Base-by-base conservation (phyloP, 2,329 filamentous ascomycete genomes). In the Torrubiellomyces zombiae region DNA sequence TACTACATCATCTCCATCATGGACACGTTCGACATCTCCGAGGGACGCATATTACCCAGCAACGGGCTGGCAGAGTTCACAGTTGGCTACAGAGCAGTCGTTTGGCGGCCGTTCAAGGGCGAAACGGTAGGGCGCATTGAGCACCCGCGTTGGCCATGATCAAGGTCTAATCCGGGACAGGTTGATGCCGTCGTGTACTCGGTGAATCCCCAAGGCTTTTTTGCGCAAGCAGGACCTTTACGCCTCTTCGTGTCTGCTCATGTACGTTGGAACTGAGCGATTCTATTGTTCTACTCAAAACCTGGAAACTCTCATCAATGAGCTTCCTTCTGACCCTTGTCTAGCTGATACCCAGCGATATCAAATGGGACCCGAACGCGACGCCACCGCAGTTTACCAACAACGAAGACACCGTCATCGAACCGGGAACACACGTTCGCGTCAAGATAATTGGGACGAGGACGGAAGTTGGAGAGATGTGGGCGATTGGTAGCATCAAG, bases 1-100 rank as follows among this genome's bases (percentile, higher is more conserved):
- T 94, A 92, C 61, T 95, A 89, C 53, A 91, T 98, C 46, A 89
- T 98, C 41, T 89, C 83, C 45, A 91, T 98, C 43, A 86, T 98
- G 71, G 85, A 94, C 51, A 80, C 85, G 24, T 85, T 91, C 43
- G 80, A 94, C 39, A 86, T 95, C 43, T 91, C 82, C 10, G 83
- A 93, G 45, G 85, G 85, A 9, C 76, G 82, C 39, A 86, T 98
- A 33, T 67, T 94, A 28, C 86, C 89, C 3, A 81, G 86, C 7
- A 92, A 78, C 33, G 89, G 85, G 7, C 66, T 91, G 38, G 86
- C 89, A 12, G 82, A 94, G 53, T 98, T 94, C 48, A 92, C 80
- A 1, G 83, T 98, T 23, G 74, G 79, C 42, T 98, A 94, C 50
- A 80, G 85, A 32, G 89, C 89, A 26, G 86, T 98, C 31, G 82